Conservation (phyloP, 78 protist genomes). For the Anaeramoeba ignava region DNA sequence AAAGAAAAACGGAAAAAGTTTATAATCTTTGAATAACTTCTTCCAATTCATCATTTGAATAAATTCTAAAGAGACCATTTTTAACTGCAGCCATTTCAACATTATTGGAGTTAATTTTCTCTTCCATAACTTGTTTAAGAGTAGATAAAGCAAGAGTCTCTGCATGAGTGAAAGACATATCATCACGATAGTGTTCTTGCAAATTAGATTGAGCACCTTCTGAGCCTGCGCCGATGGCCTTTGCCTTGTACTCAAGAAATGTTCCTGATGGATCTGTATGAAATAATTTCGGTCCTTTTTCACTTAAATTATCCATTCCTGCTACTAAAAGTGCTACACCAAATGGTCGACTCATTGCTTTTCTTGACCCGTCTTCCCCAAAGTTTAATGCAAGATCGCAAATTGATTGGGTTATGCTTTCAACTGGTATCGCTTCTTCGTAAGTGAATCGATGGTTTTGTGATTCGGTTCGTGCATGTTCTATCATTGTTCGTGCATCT, state of each 20-base stretch:
- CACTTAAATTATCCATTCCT: slow-evolving; percentile 82
- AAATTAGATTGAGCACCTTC: slow-evolving; percentile 91
- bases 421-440: slow-evolving; percentile 88
- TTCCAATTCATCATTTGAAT: slow-evolving; percentile 42
- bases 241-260: slow-evolving; percentile 22
- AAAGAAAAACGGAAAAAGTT: slow-evolving; percentile 21
- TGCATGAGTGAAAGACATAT: too few species aligned
- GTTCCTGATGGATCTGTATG: slow-evolving; percentile 97
- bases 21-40: slow-evolving; percentile 25
- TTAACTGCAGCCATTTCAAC: slow-evolving; percentile 66
- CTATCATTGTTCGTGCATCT: slow-evolving; percentile 58
- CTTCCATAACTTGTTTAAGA: slow-evolving; percentile 99
- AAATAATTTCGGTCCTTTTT: slow-evolving; percentile 72
- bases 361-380: slow-evolving; percentile 85
- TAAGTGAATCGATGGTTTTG: slow-evolving; percentile 93
- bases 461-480: too few species aligned
- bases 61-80: slow-evolving; percentile 33
- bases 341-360: slow-evolving; percentile 96
- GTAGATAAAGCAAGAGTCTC: too few species aligned
- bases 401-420: slow-evolving; percentile 75
- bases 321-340: slow-evolving; percentile 96
- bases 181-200: slow-evolving; percentile 77
- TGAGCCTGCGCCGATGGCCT: slow-evolving; percentile 92
- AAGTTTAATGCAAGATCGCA: slow-evolving; percentile 82
- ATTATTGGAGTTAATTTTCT: slow-evolving; percentile 60